Conservation (phyloP, 1,139 yeast species). For the Saccharomyces hybrid region DNA sequence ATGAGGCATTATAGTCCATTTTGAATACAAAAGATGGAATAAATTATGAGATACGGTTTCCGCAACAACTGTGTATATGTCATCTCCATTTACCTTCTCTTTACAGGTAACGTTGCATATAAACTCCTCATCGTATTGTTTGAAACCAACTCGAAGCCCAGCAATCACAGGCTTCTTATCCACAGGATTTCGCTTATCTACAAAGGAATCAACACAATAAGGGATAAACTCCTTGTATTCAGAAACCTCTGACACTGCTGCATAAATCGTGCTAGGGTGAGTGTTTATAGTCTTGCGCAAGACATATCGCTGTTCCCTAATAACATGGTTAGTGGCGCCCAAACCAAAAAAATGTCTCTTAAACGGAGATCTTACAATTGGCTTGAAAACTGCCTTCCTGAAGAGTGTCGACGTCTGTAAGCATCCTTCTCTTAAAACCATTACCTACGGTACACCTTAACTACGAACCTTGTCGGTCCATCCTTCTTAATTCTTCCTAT, state of each 20-base stretch:
- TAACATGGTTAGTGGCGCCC: background rate
- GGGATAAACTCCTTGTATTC: slow-evolving; percentile 75
- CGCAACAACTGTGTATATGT: slow-evolving; percentile 35
- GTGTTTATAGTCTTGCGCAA: slow-evolving; percentile 22
- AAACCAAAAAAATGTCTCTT: background rate
- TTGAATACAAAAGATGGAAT: slow-evolving; percentile 60
- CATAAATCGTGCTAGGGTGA: slow-evolving; percentile 30
- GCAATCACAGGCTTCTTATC: slow-evolving; percentile 54
- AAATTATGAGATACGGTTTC: slow-evolving; percentile 58
- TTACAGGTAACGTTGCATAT: slow-evolving; percentile 56
- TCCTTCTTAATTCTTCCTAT: background rate
- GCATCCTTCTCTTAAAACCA: background rate
- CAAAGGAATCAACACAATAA: slow-evolving; percentile 64
- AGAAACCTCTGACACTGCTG: slow-evolving; percentile 67
- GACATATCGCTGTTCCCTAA: slow-evolving; percentile 18
- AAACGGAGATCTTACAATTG: background rate
- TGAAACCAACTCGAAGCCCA: slow-evolving; percentile 75
- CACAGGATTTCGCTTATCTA: slow-evolving; percentile 39
- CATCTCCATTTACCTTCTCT: slow-evolving; percentile 21
- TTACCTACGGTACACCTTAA: background rate
- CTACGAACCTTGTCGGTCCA: background rate
- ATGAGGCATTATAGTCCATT: slow-evolving; percentile 58
- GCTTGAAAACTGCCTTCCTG: background rate
- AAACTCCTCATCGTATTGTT: slow-evolving; percentile 66
- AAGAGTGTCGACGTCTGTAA: background rate